These are phyloP conservation scores for Cucumis sativus DNA, from an alignment of 306 rosid genomes.

Conservation along the genomic window Cucumber_9930_V3 NC_026661.2:8170001-8170500, in stretches of 20 bases:
- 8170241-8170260: neutral
- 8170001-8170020: slow-evolving; percentile 39
- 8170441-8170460: neutral
- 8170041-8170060: neutral
- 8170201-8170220: neutral
- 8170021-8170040: slow-evolving; percentile 7
- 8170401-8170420: neutral
- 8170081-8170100: neutral
- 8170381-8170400: neutral
- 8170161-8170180: neutral
- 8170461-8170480: neutral
- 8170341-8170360: slow-evolving; percentile 85
- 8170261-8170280: slow-evolving; percentile 4
- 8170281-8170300: slow-evolving; percentile 91
- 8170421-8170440: neutral
- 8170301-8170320: slow-evolving; percentile 75
- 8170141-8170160: neutral
- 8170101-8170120: neutral
- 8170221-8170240: neutral
- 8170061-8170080: neutral
- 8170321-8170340: slow-evolving; percentile 77
- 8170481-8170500: neutral
- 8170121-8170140: neutral
- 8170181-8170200: neutral
- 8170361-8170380: slow-evolving; percentile 7